Evolutionary conservation across 805 yeast species (phyloP).

Genomic region (Suhomyces faveliae): DNA sequence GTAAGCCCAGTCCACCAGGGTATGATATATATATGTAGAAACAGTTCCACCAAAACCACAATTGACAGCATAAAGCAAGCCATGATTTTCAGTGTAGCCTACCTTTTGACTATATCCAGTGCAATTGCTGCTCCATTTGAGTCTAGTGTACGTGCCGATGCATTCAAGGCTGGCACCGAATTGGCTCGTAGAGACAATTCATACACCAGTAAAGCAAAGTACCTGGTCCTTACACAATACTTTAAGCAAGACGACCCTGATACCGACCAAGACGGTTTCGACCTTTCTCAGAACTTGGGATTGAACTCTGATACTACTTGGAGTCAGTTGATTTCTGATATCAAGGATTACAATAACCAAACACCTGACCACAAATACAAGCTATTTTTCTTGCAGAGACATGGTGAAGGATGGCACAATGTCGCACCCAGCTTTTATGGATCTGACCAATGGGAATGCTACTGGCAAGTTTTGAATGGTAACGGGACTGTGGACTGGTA

Average conservation of each 20-base stretch:
- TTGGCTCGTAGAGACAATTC: not conserved
- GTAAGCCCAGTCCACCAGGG: not conserved
- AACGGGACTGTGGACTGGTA: constrained; percentile 26
- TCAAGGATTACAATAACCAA: constrained; percentile 10
- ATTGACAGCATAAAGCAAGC: not conserved
- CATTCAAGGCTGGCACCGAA: not conserved
- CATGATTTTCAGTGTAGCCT: constrained; percentile 1
- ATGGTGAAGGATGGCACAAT: constrained; percentile 36
- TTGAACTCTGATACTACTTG: constrained; percentile 19
- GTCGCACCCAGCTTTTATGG: constrained; percentile 18
- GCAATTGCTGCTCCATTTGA: not conserved
- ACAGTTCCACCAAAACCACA: not conserved
- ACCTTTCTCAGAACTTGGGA: constrained; percentile 21
- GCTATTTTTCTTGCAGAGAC: constrained; percentile 30
- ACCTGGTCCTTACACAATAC: constrained; percentile 12
- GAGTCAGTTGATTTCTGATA: constrained; percentile 17
- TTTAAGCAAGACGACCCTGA: constrained; percentile 19
- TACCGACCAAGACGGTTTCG: constrained; percentile 15
- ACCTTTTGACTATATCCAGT: not conserved
- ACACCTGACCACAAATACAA: constrained; percentile 14
- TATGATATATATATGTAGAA: not conserved
- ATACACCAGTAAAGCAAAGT: not conserved
- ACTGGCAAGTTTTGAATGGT: constrained; percentile 23
- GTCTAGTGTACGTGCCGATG: not conserved
- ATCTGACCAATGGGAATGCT: constrained; percentile 25